Conservation (phyloP, 2,329 filamentous ascomycete species). For the Trichoderma guizhouense region DNA sequence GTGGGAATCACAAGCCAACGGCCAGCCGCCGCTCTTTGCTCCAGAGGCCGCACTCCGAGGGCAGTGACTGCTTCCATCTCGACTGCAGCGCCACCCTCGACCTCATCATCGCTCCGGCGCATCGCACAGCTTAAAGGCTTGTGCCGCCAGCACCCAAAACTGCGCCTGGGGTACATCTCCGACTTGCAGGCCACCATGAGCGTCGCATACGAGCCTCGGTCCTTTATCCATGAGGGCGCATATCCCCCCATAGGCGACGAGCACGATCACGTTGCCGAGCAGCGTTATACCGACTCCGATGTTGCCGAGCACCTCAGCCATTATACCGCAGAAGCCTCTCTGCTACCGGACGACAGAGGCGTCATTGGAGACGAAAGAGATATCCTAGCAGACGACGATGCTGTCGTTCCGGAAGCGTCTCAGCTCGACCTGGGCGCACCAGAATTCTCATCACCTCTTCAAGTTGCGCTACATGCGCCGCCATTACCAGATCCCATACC, state of each 20-base stretch:
- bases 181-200: slow-evolving; percentile 39
- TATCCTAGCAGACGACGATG: slow-evolving; percentile 39
- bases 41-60: neutral
- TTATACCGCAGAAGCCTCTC: slow-evolving; percentile 40
- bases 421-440: slow-evolving; percentile 38
- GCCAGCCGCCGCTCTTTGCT: neutral
- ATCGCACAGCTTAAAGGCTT: slow-evolving; percentile 9
- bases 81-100: neutral
- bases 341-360: slow-evolving; percentile 38
- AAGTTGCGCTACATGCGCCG: slow-evolving; percentile 31
- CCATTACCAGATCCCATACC: slow-evolving; percentile 32
- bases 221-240: slow-evolving; percentile 46
- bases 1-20: slow-evolving; percentile 14
- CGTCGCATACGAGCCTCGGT: slow-evolving; percentile 50
- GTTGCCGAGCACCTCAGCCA: slow-evolving; percentile 42
- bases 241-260: slow-evolving; percentile 48
- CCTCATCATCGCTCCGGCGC: slow-evolving; percentile 9
- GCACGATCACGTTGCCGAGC: slow-evolving; percentile 39
- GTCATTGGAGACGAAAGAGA: slow-evolving; percentile 35
- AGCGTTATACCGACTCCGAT: slow-evolving; percentile 43
- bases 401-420: slow-evolving; percentile 36
- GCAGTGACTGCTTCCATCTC: neutral
- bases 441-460: slow-evolving; percentile 35
- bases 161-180: slow-evolving; percentile 1
- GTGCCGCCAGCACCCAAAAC: slow-evolving; percentile 16